Conservation (phyloP, 23 red algal genomes). For the Chondrus crispus region DNA sequence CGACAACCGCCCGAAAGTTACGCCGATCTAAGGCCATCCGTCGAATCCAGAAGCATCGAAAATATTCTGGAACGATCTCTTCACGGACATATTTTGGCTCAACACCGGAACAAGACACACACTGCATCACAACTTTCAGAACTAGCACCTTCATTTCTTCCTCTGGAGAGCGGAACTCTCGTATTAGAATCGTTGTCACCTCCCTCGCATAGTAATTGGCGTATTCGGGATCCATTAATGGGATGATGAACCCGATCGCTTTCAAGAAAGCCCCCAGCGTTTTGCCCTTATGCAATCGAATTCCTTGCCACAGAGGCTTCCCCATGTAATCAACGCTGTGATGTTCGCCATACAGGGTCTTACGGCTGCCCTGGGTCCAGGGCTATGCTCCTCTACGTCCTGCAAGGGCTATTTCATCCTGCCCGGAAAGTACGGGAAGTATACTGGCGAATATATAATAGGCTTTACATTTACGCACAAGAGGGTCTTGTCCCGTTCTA, state of each 20-base stretch:
- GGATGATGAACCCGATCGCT: conserved; percentile 83
- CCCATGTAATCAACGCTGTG: conserved; percentile 82
- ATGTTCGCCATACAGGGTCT: conserved; percentile 81
- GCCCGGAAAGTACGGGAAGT: conserved; percentile 79
- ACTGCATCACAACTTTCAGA: conserved; percentile 84
- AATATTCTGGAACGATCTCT: conserved; percentile 82
- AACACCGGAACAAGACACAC: conserved; percentile 78
- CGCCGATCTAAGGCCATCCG: conserved; percentile 78
- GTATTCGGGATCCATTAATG: conserved; percentile 83
- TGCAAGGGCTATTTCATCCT: conserved; percentile 96
- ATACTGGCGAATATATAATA: conserved; percentile 95
- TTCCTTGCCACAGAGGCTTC: conserved; percentile 85
- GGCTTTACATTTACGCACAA: conserved; percentile 73
- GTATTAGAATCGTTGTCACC: conserved; percentile 69
- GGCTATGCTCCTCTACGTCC: conserved; percentile 65
- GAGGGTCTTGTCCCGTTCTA: conserved; percentile 71
- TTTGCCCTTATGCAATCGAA: conserved; percentile 81
- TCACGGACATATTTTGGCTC: conserved; percentile 69
- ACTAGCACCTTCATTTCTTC: conserved; percentile 93
- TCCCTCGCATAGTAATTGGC: conserved; percentile 90
- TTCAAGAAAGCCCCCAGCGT: conserved; percentile 84
- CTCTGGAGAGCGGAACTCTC: conserved; percentile 83
- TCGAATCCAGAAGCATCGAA: conserved; percentile 88
- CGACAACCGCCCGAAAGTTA: conserved; percentile 63
- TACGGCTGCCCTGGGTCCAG: conserved; percentile 78